phyloP scores from a whole-genome alignment of 2,329 filamentous ascomycete genomes.

The Penicillium sp. region DNA sequence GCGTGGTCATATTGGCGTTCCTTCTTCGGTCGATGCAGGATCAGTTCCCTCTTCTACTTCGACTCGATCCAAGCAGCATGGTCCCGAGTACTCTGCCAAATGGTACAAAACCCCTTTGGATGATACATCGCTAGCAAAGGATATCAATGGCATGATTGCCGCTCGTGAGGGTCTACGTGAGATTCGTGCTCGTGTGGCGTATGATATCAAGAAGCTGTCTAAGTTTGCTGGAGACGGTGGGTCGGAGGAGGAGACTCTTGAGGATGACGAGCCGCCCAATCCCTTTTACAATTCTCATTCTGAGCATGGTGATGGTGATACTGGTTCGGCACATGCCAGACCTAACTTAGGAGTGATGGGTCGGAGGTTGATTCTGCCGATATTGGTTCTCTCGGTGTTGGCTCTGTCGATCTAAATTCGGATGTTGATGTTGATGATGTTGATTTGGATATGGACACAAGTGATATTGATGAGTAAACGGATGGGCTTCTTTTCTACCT shows the following conservation, averaged over 20 bases:
- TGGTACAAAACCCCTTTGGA: neutral
- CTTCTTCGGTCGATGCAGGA: neutral
- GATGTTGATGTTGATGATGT: neutral
- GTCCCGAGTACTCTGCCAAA: neutral
- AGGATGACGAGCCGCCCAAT: neutral
- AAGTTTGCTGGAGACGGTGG: neutral
- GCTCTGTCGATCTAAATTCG: neutral
- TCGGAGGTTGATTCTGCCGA: neutral
- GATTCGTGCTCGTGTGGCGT: neutral
- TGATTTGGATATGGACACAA: neutral
- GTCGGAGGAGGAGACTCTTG: neutral
- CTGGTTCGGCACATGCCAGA: neutral
- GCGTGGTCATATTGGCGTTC: neutral
- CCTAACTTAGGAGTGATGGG: neutral
- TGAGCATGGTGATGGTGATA: neutral
- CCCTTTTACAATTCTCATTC: neutral
- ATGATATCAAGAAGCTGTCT: slow-evolving; percentile 2
- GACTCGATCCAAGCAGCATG: neutral
- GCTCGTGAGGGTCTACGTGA: neutral
- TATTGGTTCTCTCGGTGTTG: neutral
- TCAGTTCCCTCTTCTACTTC: neutral
- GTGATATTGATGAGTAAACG: neutral
- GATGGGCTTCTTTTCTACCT: neutral
- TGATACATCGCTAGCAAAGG: neutral
- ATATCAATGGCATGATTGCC: neutral